Conservation (phyloP, 1,284 basidiomycete genomes). For the Taiwanofungus camphoratus region DNA sequence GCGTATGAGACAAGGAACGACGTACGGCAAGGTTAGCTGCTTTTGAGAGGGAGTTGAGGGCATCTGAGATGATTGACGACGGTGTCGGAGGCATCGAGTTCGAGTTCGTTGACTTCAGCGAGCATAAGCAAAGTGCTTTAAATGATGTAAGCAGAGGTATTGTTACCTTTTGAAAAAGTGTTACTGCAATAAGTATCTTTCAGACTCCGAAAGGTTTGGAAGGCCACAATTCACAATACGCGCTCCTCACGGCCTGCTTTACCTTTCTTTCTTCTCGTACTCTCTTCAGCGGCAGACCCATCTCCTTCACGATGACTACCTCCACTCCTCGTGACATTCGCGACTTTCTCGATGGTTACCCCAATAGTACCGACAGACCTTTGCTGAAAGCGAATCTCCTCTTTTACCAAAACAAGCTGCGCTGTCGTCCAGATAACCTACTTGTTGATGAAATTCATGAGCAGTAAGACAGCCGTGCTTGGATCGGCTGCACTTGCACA, state of each 20-base stretch:
- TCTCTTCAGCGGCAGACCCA: too few relatives aligned
- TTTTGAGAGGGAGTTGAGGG: conserved; percentile 23
- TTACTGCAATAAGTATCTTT: too few relatives aligned
- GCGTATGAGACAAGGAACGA: not conserved
- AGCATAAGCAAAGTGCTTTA: too few relatives aligned
- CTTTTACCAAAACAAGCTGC: conserved; percentile 57
- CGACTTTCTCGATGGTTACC: conserved; percentile 61
- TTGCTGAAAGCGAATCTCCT: conserved; percentile 43
- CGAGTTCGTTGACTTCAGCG: too few relatives aligned
- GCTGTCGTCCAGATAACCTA: conserved; percentile 57
- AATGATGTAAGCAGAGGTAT: too few relatives aligned
- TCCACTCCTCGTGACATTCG: conserved; percentile 50
- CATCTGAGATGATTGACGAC: conserved; percentile 22
- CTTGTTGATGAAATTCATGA: conserved; percentile 60
- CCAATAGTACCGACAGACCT: conserved; percentile 36
- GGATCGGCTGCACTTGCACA: not conserved
- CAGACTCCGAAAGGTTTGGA: too few relatives aligned
- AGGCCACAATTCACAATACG: too few relatives aligned
- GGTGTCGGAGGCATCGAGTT: conserved; percentile 18
- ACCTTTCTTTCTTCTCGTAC: too few relatives aligned
- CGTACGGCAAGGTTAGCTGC: conserved; percentile 24
- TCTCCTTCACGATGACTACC: not conserved
- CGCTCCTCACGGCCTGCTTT: too few relatives aligned
- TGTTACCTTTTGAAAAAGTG: too few relatives aligned
- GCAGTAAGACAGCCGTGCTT: conserved; percentile 31